Percentiles rank a stretch among this genome's conserved stretches.
phyloP scores from a whole-genome alignment of 148 eudicot genomes.

The Diospyros kaki region DNA sequence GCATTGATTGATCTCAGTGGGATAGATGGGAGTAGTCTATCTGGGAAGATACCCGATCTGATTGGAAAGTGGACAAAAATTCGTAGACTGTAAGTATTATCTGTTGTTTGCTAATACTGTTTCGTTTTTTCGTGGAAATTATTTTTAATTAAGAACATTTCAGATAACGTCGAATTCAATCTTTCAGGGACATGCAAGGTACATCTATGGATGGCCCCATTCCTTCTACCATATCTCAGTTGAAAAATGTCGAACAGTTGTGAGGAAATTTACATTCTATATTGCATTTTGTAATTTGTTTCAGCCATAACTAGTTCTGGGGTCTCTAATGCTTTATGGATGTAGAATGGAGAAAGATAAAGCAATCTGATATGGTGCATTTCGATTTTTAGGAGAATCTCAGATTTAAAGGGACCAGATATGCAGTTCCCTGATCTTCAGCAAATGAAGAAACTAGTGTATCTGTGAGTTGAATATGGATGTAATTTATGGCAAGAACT shows the following conservation, averaged over 20 bases:
- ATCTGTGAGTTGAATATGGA: conserved; percentile 46
- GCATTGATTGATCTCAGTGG: conserved; percentile 41
- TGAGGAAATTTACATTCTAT: conserved; percentile 30
- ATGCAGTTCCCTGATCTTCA: conserved; percentile 50
- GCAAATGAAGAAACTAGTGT: conserved; percentile 23
- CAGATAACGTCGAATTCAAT: neutral
- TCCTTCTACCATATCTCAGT: conserved; percentile 47
- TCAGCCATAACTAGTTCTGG: neutral
- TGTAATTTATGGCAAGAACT: neutral
- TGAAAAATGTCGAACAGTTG: conserved; percentile 47
- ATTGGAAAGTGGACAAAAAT: conserved; percentile 64
- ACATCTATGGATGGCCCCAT: conserved; percentile 77
- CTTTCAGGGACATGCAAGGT: conserved; percentile 72
- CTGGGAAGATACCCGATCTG: conserved; percentile 73
- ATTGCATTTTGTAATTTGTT: neutral
- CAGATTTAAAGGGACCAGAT: conserved; percentile 47
- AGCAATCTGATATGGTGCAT: conserved; percentile 10
- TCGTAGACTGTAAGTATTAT: conserved; percentile 43
- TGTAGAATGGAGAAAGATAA: neutral
- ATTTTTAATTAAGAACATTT: neutral
- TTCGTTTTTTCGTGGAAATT: neutral
- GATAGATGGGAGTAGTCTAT: conserved; percentile 57
- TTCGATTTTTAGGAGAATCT: conserved; percentile 61
- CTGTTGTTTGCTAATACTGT: neutral
- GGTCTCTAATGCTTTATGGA: conserved; percentile 3